Evolutionary conservation across 73 alveolate species (phyloP).

Genomic region (Halteria grandinella): DNA sequence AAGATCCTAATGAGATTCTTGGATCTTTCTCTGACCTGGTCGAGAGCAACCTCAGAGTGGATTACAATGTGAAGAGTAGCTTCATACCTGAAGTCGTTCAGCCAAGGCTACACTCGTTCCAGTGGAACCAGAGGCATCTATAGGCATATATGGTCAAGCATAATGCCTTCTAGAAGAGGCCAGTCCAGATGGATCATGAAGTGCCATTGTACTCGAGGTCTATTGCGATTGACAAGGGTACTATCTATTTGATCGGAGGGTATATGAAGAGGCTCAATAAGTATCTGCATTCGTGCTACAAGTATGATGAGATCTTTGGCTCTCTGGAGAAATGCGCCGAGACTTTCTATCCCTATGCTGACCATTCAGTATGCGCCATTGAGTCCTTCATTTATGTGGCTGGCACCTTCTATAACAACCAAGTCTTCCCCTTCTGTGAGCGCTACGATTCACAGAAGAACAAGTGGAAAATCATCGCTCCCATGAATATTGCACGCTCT

Average conservation of each 20-base stretch:
- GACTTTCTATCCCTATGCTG: conserved; percentile 51
- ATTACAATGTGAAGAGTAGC: conserved; percentile 7
- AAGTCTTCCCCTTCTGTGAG: conserved; percentile 51
- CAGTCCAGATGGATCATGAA: conserved; percentile 19
- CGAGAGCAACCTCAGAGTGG: conserved; percentile 27
- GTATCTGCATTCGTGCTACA: conserved; percentile 26
- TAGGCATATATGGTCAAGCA: conserved; percentile 8
- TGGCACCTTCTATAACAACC: conserved; percentile 58
- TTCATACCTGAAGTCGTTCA: background rate
- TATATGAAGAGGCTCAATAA: conserved; percentile 26
- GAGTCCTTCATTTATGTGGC: conserved; percentile 42
- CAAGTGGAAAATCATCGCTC: conserved; percentile 50
- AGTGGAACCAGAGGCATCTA: conserved; percentile 26
- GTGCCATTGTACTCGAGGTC: conserved; percentile 62
- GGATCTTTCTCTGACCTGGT: conserved; percentile 10
- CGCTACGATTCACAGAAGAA: conserved; percentile 43
- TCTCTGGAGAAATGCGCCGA: conserved; percentile 17
- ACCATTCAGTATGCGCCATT: conserved; percentile 54
- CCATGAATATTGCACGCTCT: conserved; percentile 55
- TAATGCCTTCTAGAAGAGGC: background rate
- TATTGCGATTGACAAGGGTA: conserved; percentile 57
- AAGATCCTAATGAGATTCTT: conserved; percentile 26
- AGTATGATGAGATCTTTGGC: conserved; percentile 38
- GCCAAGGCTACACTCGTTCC: conserved; percentile 24
- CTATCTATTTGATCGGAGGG: conserved; percentile 58